A percentile compares a stretch with the other conserved stretches of the same genome.
Conservation (phyloP, 768 basidiomycete species). For the Boletus edulis region DNA sequence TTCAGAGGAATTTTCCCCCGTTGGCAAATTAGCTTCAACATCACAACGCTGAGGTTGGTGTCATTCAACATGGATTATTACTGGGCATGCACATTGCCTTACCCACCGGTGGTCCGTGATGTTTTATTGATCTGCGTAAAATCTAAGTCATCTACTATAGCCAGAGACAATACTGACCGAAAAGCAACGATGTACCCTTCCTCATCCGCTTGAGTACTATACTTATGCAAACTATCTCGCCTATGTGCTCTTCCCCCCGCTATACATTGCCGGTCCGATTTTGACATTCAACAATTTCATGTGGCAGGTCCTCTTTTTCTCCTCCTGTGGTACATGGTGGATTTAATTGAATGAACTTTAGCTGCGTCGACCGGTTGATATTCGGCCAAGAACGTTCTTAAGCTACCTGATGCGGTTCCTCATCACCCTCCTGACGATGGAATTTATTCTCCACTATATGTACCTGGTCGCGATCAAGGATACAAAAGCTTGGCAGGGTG, state of each 20-base stretch:
- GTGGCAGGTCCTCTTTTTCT: constrained; percentile 67
- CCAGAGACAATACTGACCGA: constrained; percentile 40
- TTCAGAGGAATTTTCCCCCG: constrained; percentile 79
- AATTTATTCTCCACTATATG: constrained; percentile 89
- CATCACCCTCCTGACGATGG: constrained; percentile 77
- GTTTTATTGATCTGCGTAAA: not conserved
- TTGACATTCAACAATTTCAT: constrained; percentile 95
- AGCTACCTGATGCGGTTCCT: constrained; percentile 73
- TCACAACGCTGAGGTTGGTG: constrained; percentile 90
- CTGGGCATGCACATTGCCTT: constrained; percentile 61
- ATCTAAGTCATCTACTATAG: constrained; percentile 16
- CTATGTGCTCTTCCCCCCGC: constrained; percentile 87
- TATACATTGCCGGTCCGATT: constrained; percentile 96
- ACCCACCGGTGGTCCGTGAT: constrained; percentile 42
- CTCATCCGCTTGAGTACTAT: constrained; percentile 61
- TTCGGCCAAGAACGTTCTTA: constrained; percentile 39
- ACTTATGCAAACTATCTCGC: constrained; percentile 71
- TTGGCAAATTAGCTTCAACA: constrained; percentile 95
- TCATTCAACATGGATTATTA: constrained; percentile 93
- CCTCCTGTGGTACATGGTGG: not conserved
- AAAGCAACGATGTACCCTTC: constrained; percentile 55
- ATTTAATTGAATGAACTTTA: constrained; percentile 27
- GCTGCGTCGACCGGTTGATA: constrained; percentile 57
- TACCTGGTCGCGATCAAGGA: constrained; percentile 98
- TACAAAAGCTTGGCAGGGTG: constrained; percentile 73